Evolutionary conservation across 164 flowering plant species (phyloP).

Genomic region (Tetrastigma voinierianum): DNA sequence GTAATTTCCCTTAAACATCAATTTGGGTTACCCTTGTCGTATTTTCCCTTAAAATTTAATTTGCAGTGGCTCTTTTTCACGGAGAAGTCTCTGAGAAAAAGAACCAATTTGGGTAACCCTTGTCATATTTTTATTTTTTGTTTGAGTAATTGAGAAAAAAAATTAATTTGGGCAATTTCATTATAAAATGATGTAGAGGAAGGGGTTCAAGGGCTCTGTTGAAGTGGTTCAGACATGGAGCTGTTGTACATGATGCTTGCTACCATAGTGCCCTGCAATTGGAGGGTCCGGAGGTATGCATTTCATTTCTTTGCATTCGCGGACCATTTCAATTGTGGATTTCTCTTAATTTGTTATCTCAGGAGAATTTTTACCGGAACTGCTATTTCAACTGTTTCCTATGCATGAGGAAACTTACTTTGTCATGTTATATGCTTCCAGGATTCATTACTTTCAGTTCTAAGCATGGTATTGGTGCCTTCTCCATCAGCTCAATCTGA

Average conservation of each 20-base stretch:
- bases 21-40: no score
- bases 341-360: no score
- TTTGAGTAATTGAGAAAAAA: background rate
- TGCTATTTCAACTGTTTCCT: no score
- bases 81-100: no score
- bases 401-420: background rate
- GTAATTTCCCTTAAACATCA: no score
- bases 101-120: no score
- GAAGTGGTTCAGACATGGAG: constrained; percentile 58
- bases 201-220: constrained; percentile 83
- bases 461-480: constrained; percentile 60
- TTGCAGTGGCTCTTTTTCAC: no score
- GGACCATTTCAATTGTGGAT: no score
- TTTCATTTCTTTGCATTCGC: constrained; percentile 18
- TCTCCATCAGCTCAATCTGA: constrained; percentile 30
- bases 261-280: constrained; percentile 65
- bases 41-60: no score
- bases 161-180: background rate
- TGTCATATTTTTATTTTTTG: background rate
- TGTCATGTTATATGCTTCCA: constrained; percentile 26
- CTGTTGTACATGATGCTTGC: constrained; percentile 85
- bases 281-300: constrained; percentile 86
- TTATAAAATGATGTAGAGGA: constrained; percentile 53
- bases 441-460: constrained; percentile 55
- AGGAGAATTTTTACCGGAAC: no score